These are phyloP conservation scores for Hyaloscypha hepaticicola DNA, from an alignment of 495 filamentous ascomycete genomes.

Conservation along the genomic window DNA sequence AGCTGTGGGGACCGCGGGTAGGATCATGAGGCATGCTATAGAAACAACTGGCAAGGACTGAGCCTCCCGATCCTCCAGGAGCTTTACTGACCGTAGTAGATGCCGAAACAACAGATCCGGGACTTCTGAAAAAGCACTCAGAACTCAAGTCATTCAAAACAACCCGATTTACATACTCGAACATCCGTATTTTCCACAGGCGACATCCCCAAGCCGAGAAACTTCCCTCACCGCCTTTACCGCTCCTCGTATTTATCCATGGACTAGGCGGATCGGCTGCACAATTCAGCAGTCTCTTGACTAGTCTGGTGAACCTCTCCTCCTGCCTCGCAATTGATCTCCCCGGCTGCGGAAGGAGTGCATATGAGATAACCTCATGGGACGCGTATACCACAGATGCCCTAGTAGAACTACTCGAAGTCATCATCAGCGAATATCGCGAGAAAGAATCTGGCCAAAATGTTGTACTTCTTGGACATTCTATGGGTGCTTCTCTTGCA, in stretches of 20 bases:
- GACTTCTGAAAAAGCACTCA: constrained; percentile 75
- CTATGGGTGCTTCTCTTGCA: constrained; percentile 80
- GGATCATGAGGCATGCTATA: constrained; percentile 1
- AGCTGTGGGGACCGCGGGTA: background rate
- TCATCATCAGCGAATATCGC: constrained; percentile 69
- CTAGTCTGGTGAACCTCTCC: constrained; percentile 77
- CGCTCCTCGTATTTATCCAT: constrained; percentile 86
- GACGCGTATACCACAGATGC: constrained; percentile 76
- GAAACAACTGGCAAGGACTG: constrained; percentile 19
- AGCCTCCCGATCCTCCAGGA: background rate
- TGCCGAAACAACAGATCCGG: constrained; percentile 60
- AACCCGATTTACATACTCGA: constrained; percentile 66
- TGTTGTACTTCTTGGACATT: constrained; percentile 82
- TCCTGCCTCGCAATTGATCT: constrained; percentile 90
- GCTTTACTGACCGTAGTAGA: constrained; percentile 21
- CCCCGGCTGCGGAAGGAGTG: constrained; percentile 81
- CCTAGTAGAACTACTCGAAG: constrained; percentile 69
- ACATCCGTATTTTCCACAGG: constrained; percentile 79
- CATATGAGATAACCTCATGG: constrained; percentile 69
- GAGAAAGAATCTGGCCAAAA: constrained; percentile 65
- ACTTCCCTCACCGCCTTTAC: constrained; percentile 75
- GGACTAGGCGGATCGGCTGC: constrained; percentile 86
- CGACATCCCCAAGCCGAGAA: constrained; percentile 77
- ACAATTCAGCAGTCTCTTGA: constrained; percentile 82
- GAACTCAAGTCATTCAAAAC: constrained; percentile 69